These are phyloP conservation scores for Quercus cerris DNA, from an alignment of 306 rosid genomes.

Conservation along the genomic window DNA sequence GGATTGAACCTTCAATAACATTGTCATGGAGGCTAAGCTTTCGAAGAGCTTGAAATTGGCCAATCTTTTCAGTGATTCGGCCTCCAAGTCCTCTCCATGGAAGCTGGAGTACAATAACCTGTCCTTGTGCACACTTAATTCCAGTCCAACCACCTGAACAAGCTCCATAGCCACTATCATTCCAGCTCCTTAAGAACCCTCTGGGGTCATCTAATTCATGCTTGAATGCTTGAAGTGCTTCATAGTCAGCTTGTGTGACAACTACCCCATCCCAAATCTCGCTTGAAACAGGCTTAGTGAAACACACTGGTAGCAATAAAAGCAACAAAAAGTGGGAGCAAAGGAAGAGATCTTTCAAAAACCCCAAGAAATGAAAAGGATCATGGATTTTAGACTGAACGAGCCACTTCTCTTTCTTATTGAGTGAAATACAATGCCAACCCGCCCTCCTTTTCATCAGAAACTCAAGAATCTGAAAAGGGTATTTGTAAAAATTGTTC, in stretches of 20 bases:
- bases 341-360: not conserved
- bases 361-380: constrained; percentile 9
- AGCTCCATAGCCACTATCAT: constrained; percentile 79
- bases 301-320: constrained; percentile 23
- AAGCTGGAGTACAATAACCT: constrained; percentile 84
- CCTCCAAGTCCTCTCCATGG: constrained; percentile 86
- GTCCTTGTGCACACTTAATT: constrained; percentile 91
- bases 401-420: constrained; percentile 50
- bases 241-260: constrained; percentile 71
- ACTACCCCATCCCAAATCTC: constrained; percentile 80
- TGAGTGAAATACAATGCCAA: constrained; percentile 25
- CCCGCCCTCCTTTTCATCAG: constrained; percentile 15
- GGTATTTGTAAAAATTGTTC: constrained; percentile 14
- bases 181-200: constrained; percentile 84
- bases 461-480: constrained; percentile 20
- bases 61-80: constrained; percentile 59
- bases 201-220: constrained; percentile 71
- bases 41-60: constrained; percentile 71
- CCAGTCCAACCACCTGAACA: constrained; percentile 91
- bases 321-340: constrained; percentile 16
- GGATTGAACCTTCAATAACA: constrained; percentile 63
- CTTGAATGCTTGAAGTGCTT: constrained; percentile 81
- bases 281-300: constrained; percentile 27
- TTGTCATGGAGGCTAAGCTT: constrained; percentile 91
- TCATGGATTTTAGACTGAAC: not conserved